Base-by-base conservation (phyloP, 169 alveolate genomes). In the Toxoplasma gondii region DNA sequence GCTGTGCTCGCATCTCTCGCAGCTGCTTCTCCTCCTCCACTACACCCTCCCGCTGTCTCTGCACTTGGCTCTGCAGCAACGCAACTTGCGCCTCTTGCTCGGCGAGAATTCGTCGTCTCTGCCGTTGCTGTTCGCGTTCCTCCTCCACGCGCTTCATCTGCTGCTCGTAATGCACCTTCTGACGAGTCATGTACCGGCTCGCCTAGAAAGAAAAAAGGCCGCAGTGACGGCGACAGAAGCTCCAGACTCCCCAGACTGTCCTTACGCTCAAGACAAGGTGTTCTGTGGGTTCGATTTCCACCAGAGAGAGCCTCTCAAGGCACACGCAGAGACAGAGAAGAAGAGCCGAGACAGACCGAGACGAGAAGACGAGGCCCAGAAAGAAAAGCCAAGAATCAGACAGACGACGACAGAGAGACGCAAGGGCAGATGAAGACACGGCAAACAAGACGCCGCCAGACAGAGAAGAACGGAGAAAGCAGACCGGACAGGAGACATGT, bases 111-210 rank as follows among this genome's bases (percentile, higher is more conserved):
- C 90, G 90, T 31, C 54, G 53, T 7, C 90, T 29, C 90, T 82
- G 90, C 69, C 41, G 53, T 22, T 82, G 90, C 64, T 82, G 90
- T 5, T 82, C 54, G 5, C 90, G 90, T 31, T 82, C 90, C 64
- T 82, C 90, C 90, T 82, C 90, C n/a, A 82, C 54, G 38, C 90
- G 90, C 53, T 31, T 2, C 90, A 82, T 1, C 34, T 82, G 90
- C 90, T 82, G 90, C 64, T 82, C 90, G 38, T 82, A 82, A 22
- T 82, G 90, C 53, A 67, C 90, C 90, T 82, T 82, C 90, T 82
- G 90, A 34, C 90, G 90, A 12, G 90, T 12, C 90, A 82, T 82
- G 41, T 38, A 38, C 90, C 90, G 90, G 27, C 90, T 82, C 53
- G 90, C 90, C 90, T 82, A 12, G 16, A 49, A 24, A 44, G 67